Base-by-base conservation (phyloP, 1,284 basidiomycete species). In the Veloporphyrellus conicus region DNA sequence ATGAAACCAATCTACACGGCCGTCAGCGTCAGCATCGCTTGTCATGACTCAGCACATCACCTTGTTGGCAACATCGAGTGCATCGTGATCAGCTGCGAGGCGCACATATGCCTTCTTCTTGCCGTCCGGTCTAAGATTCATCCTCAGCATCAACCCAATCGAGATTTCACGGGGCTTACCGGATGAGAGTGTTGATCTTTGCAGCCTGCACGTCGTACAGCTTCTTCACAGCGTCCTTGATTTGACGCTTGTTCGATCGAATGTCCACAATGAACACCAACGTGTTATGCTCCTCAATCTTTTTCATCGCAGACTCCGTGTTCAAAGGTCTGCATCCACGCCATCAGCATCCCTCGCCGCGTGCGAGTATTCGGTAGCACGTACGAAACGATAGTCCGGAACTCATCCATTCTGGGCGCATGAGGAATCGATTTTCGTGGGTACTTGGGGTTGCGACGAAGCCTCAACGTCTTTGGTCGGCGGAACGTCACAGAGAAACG, bases 231-330 rank as follows among this genome's bases (percentile, higher is more conserved):
- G 95, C 95, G 61, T 93, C 92, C 83, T 94, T 95, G 77, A 99
- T 98, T 73, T 97, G 92, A 51, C 93, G 84, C 85, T 99, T 99
- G 87, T 98, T 99, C 53, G 84, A 79, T 68, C 84, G 86, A 71
- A 97, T 70, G 74, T 98, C 94, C 47, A 96, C 93, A 58, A 98
- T 89, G 79, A 98, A 98, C 54, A 98, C 94, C 52, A 99, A 83
- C 37, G 95, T 98, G 79, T 99, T 99, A 80, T 97, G 87, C 74
- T 98, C 95, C 80, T 99, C 95, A 59, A 99, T 98, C 85, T 99
- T 97, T 81, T 92, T 92, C 89, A 91, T 92, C 51, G 89, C 90
- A 12, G 82, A 84, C 68, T 92, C 87, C 4, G 87, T 90, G 78
- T 87, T 90, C 67, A 90, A 66, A 19, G 87, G 87, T 47, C 83